Conservation (phyloP, 306 rosid species). For the Alnus rubra region DNA sequence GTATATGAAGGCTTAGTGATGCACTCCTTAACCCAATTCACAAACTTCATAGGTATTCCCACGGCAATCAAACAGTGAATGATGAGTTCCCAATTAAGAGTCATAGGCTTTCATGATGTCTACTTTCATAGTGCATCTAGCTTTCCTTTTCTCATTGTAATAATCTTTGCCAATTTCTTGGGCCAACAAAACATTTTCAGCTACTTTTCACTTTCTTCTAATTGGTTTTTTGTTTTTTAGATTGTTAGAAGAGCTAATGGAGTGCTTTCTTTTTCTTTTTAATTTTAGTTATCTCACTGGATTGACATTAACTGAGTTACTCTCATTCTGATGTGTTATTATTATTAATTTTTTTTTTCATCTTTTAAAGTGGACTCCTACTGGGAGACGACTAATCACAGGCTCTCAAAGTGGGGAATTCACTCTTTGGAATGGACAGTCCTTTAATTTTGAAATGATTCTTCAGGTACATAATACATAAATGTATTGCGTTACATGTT, state of each 20-base stretch:
- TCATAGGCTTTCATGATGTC: no score
- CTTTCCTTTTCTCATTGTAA: no score
- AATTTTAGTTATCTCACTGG: constrained; percentile 7
- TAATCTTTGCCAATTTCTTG: no score
- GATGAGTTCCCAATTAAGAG: no score
- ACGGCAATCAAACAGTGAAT: no score
- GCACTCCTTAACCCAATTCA: no score
- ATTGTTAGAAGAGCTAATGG: constrained; percentile 8
- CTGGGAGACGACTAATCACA: constrained; percentile 96
- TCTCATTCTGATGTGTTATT: constrained; percentile 28
- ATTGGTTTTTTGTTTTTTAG: constrained; percentile 9
- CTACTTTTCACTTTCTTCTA: not conserved
- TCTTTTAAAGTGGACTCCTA: constrained; percentile 84
- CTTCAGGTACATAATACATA: constrained; percentile 68
- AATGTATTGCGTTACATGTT: not conserved
- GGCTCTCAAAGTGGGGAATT: constrained; percentile 99
- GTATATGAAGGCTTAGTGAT: no score
- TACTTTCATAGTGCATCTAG: no score
- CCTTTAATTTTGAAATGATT: constrained; percentile 98
- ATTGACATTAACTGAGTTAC: constrained; percentile 28
- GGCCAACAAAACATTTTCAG: no score
- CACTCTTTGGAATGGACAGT: constrained; percentile 99
- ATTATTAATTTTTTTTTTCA: constrained; percentile 1
- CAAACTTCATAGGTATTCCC: no score
- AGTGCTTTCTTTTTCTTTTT: not conserved